These are phyloP conservation scores for Rhodotorula sp. DNA, from an alignment of 1,284 basidiomycete genomes.

Conservation along the genomic window DNA sequence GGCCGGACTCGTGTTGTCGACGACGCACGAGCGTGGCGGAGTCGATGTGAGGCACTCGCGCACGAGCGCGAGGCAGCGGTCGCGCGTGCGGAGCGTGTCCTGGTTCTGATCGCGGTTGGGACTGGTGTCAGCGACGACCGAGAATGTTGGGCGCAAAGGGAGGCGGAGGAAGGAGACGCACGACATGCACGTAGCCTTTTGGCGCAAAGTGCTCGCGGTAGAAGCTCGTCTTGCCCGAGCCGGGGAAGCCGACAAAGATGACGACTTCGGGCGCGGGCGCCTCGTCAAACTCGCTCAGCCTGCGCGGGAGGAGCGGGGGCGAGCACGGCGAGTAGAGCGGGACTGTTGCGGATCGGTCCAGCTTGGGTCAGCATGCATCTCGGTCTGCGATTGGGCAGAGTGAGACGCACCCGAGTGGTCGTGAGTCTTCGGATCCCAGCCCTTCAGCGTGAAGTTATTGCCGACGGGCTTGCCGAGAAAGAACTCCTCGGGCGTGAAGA, in stretches of 20 bases:
- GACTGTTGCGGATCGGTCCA: slow-evolving; percentile 49
- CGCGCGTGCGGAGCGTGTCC: slow-evolving; percentile 70
- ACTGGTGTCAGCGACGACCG: too few relatives aligned
- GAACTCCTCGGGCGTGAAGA: slow-evolving; percentile 75
- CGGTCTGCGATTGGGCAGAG: background rate
- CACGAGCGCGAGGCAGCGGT: slow-evolving; percentile 42
- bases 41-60: slow-evolving; percentile 9
- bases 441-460: background rate
- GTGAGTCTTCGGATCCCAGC: slow-evolving; percentile 23
- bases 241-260: slow-evolving; percentile 84
- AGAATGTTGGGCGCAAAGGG: background rate
- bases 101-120: slow-evolving; percentile 61
- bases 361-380: slow-evolving; percentile 35
- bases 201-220: slow-evolving; percentile 70
- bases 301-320: slow-evolving; percentile 60
- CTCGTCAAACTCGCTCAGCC: slow-evolving; percentile 42
- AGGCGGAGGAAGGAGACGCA: slow-evolving; percentile 14
- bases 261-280: slow-evolving; percentile 59
- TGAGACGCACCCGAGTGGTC: slow-evolving; percentile 23
- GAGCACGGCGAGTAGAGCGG: slow-evolving; percentile 65
- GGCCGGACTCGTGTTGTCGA: slow-evolving; percentile 87
- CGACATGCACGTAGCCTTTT: slow-evolving; percentile 69
- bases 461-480: slow-evolving; percentile 60
- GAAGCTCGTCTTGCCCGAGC: slow-evolving; percentile 82
- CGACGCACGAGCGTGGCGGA: slow-evolving; percentile 61